Base-by-base conservation (phyloP, 2,329 filamentous ascomycete genomes). In the Ophiocordyceps sinensis region DNA sequence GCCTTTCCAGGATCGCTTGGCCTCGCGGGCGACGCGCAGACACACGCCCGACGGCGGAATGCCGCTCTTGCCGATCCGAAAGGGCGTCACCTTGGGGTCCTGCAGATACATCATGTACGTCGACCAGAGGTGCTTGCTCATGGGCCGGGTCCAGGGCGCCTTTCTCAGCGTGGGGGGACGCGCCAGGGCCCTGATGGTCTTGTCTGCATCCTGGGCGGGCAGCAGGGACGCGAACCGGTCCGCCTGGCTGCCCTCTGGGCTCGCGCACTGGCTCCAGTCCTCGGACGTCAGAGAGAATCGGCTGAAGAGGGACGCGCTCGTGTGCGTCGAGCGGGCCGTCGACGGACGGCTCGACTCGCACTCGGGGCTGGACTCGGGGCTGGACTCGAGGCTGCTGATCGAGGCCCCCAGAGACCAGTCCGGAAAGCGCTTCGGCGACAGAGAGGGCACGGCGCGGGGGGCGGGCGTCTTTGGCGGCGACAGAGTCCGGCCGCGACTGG, bases 1-100 rank as follows among this genome's bases (percentile, higher is more conserved):
- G 1, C 76, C 77, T 53, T 75, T 80, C 78, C 78, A 82, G 51
- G 72, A 80, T 52, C 73, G 66, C 59, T 73, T 79, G 17, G 77
- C 71, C 51, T 79, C 75, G 46, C 77, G 67, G n/a, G 78, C 73
- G 32, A 82, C 77, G 37, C 77, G 73, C 50, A 71, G 55, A 50
- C 75, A 79, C 10, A 82, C 77, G 14, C 78, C 78, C 36, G 76
- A 67, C 3, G 78, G 78, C 8, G 78, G 78, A 23, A 82, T 70
- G 43, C 71, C 70, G 51, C 73, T 77, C 51, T 76, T 77, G 44
- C 75, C 71, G 42, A 79, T 66, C 40, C 74, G 70, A 45, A 82
- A 75, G 0, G 78, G 78, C 1, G 78, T 82, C 3, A 81, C 75
- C 38, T 74, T 76, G 37, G 78, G 77, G 49, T 82, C 78, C 53